These are phyloP conservation scores for Aspergillus pseudonomiae DNA, from an alignment of 2,329 filamentous ascomycete genomes.

Conservation along the genomic window DNA sequence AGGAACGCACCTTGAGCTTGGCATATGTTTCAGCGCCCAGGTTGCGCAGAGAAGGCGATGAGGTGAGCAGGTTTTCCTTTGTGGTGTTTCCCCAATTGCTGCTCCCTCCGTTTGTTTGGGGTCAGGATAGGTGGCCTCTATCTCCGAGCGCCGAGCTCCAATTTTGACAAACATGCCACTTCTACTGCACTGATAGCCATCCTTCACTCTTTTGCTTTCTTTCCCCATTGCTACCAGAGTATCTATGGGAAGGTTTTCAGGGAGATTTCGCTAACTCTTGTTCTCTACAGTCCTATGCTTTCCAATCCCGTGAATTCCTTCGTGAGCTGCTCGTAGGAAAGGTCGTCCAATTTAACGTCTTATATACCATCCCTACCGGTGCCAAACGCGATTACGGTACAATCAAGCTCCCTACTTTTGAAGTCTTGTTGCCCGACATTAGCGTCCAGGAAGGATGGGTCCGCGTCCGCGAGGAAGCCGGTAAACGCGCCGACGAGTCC, in stretches of 20 bases:
- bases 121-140: slow-evolving; percentile 25
- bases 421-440: slow-evolving; percentile 80
- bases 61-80: slow-evolving; percentile 52
- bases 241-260: background rate
- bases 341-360: slow-evolving; percentile 77
- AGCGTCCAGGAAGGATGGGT: slow-evolving; percentile 87
- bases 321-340: slow-evolving; percentile 84
- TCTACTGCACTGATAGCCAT: background rate
- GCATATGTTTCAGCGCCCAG: slow-evolving; percentile 91
- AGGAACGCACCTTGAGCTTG: slow-evolving; percentile 85
- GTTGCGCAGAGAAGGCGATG: slow-evolving; percentile 84
- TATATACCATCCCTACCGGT: slow-evolving; percentile 82
- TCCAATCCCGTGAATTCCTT: slow-evolving; percentile 91
- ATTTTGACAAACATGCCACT: slow-evolving; percentile 6
- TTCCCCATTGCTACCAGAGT: background rate
- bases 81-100: background rate
- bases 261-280: slow-evolving; percentile 8
- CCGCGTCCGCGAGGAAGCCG: slow-evolving; percentile 91
- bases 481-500: slow-evolving; percentile 78
- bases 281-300: slow-evolving; percentile 69
- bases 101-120: background rate
- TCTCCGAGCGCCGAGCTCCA: slow-evolving; percentile 2
- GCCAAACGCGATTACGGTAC: slow-evolving; percentile 85
- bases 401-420: slow-evolving; percentile 66
- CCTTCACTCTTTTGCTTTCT: background rate